A percentile compares a stretch with the other conserved stretches of the same genome.
Evolutionary conservation across 176 grass and related monocot genomes (phyloP).

Genomic region (Ampelocalamus luodianensis): DNA sequence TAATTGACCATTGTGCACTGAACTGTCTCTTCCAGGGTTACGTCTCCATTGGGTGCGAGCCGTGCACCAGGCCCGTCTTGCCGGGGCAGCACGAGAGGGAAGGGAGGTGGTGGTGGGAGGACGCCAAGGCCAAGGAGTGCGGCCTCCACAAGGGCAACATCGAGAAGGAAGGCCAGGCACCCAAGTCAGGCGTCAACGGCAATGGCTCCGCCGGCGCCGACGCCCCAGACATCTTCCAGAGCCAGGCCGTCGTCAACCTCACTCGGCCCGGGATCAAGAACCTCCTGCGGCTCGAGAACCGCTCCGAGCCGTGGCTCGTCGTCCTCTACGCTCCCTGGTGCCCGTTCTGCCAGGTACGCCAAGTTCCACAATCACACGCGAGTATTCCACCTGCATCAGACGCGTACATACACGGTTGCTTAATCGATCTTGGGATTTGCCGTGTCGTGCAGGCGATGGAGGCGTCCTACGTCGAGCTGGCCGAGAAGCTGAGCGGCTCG

Average conservation of each 20-base stretch:
- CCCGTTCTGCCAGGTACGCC: slow-evolving; percentile 69
- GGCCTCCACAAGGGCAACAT: slow-evolving; percentile 98
- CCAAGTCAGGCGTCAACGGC: slow-evolving; percentile 50
- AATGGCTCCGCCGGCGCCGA: slow-evolving; percentile 52
- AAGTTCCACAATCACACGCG: neutral
- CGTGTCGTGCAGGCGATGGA: slow-evolving; percentile 71
- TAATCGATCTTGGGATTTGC: slow-evolving; percentile 5
- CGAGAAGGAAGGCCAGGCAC: slow-evolving; percentile 51
- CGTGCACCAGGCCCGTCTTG: slow-evolving; percentile 90
- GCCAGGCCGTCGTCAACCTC: slow-evolving; percentile 65
- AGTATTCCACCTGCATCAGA: neutral
- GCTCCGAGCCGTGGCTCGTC: slow-evolving; percentile 72
- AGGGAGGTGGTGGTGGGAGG: slow-evolving; percentile 99
- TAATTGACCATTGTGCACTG: neutral
- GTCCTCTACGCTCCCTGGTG: slow-evolving; percentile 92
- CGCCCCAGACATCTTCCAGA: slow-evolving; percentile 75
- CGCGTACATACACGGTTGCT: neutral
- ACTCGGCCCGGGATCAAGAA: slow-evolving; percentile 70
- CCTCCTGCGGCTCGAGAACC: slow-evolving; percentile 67
- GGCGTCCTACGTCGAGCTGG: slow-evolving; percentile 73
- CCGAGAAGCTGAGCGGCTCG: slow-evolving; percentile 59
- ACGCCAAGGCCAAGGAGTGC: slow-evolving; percentile 94
- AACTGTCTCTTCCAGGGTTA: slow-evolving; percentile 56
- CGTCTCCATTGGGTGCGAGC: slow-evolving; percentile 96
- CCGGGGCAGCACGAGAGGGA: slow-evolving; percentile 94